Evolutionary conservation across 2,329 filamentous ascomycete species (phyloP), one percentile per base, ranked within the genome.

Genomic region (Microascus cirrosus): DNA sequence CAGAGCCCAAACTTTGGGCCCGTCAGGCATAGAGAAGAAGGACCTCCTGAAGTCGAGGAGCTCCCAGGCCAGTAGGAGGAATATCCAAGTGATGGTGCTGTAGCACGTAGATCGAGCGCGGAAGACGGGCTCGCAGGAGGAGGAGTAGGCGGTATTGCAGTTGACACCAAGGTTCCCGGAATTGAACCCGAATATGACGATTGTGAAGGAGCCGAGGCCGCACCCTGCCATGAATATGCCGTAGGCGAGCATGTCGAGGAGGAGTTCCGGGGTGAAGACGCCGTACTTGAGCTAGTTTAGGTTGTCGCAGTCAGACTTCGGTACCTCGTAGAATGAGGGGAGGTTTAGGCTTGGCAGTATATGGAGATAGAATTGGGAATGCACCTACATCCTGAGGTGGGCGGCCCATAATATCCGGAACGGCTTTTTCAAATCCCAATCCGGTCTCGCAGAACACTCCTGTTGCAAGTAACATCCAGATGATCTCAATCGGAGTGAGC

Each of bases 381-480:
- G n/a, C n/a, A n/a, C n/a, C n/a, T n/a, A n/a, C n/a, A n/a, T n/a
- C n/a, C 61, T 86, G 83, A 0, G 86, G 87, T 4, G 84, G 84
- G 0, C 85, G 77, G 36, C 75, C 68, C 68, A 89, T 80, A 61
- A 89, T 83, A 65, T 89, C 85, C 0, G 83, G 79, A 0, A 82
- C 80, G 0, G 86, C 85, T 48, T 77, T 71, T 68, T 90, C 85
- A 70, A 87, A 85, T 3, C 86, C 86, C 5, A 90, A 75, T 53
- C 86, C 86, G 74, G 88, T 88, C 62, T 88, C 86, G 1, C 84
- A 84, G 61, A 89, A 77, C 0, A 80, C 82, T 54, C 83, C 86
- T 0, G 85, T 89, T 55, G 88, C 80, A 79, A 89, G 86, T 11
- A 25, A 85, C 65, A 89, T 84, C 84, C 84, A 89, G 32, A 90